Evolutionary conservation across 2,329 filamentous ascomycete species (phyloP).

Genomic region (Colletotrichum navitas): DNA sequence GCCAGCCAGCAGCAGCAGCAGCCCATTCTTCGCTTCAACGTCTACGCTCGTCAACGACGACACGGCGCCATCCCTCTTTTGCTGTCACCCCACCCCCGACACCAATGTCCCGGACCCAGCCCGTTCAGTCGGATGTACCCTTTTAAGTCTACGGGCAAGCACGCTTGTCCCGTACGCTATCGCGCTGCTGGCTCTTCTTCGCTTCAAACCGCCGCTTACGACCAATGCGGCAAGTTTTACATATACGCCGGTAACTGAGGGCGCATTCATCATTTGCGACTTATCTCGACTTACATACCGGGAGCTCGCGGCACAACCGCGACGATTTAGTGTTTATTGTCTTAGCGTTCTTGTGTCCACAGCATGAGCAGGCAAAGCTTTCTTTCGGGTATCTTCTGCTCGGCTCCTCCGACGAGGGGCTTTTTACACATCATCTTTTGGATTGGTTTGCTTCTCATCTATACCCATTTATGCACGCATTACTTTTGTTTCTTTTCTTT

Average conservation of each 20-base stretch:
- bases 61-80: constrained; percentile 26
- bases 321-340: constrained; percentile 43
- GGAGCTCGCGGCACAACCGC: constrained; percentile 8
- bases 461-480: constrained; percentile 44
- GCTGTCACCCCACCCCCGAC: constrained; percentile 45
- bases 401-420: constrained; percentile 26
- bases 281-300: constrained; percentile 33
- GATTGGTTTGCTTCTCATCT: constrained; percentile 41
- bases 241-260: constrained; percentile 36
- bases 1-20: constrained; percentile 15
- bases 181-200: constrained; percentile 40
- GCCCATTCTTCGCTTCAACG: constrained; percentile 38
- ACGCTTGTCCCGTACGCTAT: constrained; percentile 31
- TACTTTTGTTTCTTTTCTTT: constrained; percentile 38
- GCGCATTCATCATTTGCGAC: constrained; percentile 28
- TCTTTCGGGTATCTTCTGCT: constrained; percentile 22
- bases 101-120: constrained; percentile 48
- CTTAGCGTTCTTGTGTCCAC: constrained; percentile 28
- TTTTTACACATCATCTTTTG: constrained; percentile 25
- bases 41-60: constrained; percentile 35
- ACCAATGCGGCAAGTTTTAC: constrained; percentile 29
- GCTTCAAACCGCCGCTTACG: constrained; percentile 37
- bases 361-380: constrained; percentile 37
- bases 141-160: constrained; percentile 16
- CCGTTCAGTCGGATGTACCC: constrained; percentile 21